Evolutionary conservation across 73 alveolate species (phyloP).

Genomic region (Blepharisma stoltei): DNA sequence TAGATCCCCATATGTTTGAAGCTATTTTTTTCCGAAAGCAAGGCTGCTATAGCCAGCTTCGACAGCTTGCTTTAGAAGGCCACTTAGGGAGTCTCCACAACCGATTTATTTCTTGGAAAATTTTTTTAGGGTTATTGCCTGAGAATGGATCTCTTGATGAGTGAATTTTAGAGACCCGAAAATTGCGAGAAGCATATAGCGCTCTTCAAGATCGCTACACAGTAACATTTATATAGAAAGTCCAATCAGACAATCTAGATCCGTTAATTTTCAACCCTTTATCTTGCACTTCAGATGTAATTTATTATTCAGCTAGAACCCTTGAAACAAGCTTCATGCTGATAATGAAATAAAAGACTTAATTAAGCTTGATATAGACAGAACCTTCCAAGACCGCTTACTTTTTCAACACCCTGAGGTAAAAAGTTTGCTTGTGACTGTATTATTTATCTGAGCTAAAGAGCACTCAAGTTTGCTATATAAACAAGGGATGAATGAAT

Average conservation of each 20-base stretch:
- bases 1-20: not conserved
- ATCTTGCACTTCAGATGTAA: not conserved
- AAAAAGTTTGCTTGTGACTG: constrained; percentile 49
- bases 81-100: not conserved
- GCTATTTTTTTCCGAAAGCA: not conserved
- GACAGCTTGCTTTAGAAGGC: constrained; percentile 8
- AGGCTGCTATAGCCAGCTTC: not conserved
- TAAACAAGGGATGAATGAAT: constrained; percentile 89
- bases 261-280: not conserved
- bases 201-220: not conserved
- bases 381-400: constrained; percentile 81
- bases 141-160: not conserved
- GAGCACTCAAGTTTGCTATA: constrained; percentile 59
- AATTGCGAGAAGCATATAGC: not conserved
- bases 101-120: not conserved
- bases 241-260: not conserved
- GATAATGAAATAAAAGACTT: constrained; percentile 71
- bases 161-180: not conserved
- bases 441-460: constrained; percentile 77
- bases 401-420: constrained; percentile 54
- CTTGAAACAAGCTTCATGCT: constrained; percentile 75
- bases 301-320: constrained; percentile 30
- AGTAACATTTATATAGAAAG: not conserved
- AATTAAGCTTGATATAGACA: constrained; percentile 71
- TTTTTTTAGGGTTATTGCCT: not conserved